Evolutionary conservation across 495 filamentous ascomycete genomes (phyloP), one percentile per base, ranked within the genome.

Genomic region (Hypoxylon lienhwacheense): DNA sequence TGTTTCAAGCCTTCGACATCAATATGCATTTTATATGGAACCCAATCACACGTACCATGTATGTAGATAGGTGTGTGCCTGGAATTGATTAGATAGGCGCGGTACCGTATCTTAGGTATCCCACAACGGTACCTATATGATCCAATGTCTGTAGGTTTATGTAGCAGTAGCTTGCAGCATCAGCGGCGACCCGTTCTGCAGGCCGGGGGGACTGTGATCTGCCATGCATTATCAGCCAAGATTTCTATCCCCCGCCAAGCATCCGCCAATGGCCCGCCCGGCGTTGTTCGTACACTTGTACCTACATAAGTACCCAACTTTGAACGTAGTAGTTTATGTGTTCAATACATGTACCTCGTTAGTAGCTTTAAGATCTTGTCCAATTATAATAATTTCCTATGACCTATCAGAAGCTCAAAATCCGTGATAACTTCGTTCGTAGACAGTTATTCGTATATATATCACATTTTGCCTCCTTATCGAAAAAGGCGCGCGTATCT

Each of bases 151-250:
- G n/a, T n/a, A n/a, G n/a, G n/a, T n/a, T n/a, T n/a, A n/a, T n/a
- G n/a, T n/a, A n/a, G n/a, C n/a, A n/a, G n/a, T n/a, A n/a, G 57
- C 57, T 56, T 61, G 58, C 58, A 55, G 47, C 42, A 44, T 48
- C 35, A 56, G 58, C 58, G 52, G 47, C 42, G 40, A 47, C 35
- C 52, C 52, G 41, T 42, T 52, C 48, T n/a, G n/a, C n/a, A n/a
- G n/a, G 47, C 52, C 41, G 51, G 21, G 29, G 47, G 57, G 19
- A 16, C 42, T 51, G 58, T 61, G 58, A 61, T 61, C 58, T 61
- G 52, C 58, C 26, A 61, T 61, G 58, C 58, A 61, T 55, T 53
- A 53, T 61, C 47, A 53, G 58, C 58, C 58, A 56, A 61, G 58
- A 56, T 55, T 61, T 55, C n/a, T 19, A 21, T 22, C 51, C 21